A percentile compares a stretch with the other conserved stretches of the same genome.
Conservation (phyloP, 2,329 filamentous ascomycete genomes). For the Aureobasidium sp. region DNA sequence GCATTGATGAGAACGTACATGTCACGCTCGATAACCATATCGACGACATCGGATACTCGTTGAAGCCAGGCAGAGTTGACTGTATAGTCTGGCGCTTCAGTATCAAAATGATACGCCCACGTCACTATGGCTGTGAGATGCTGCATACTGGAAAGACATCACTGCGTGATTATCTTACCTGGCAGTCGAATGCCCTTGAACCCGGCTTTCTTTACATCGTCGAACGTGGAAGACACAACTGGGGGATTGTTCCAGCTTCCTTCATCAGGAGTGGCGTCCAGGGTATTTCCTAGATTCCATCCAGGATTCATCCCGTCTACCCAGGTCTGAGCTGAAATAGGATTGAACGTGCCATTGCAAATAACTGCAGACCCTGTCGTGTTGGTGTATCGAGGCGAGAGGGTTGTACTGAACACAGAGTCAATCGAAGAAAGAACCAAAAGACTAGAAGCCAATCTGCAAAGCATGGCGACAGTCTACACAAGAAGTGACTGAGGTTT, state of each 20-base stretch:
- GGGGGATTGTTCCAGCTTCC: slow-evolving; percentile 54
- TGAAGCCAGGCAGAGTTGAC: slow-evolving; percentile 51
- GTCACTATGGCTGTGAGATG: slow-evolving; percentile 38
- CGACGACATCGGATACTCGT: slow-evolving; percentile 51
- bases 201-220: slow-evolving; percentile 46
- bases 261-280: slow-evolving; percentile 51
- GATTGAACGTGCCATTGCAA: slow-evolving; percentile 39
- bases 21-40: slow-evolving; percentile 46
- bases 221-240: slow-evolving; percentile 45
- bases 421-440: background rate
- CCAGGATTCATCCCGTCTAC: slow-evolving; percentile 47
- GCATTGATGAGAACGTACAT: slow-evolving; percentile 52
- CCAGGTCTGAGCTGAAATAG: slow-evolving; percentile 42
- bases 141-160: background rate
- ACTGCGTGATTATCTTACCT: slow-evolving; percentile 23
- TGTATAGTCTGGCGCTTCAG: slow-evolving; percentile 46
- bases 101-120: slow-evolving; percentile 51
- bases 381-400: background rate
- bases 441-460: background rate
- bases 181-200: slow-evolving; percentile 55
- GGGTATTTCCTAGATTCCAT: slow-evolving; percentile 56
- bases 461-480: background rate
- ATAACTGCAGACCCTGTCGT: background rate
- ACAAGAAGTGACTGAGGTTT: background rate
- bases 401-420: background rate